Conservation (phyloP, 164 flowering plant genomes). For the Cinnamomum chago region DNA sequence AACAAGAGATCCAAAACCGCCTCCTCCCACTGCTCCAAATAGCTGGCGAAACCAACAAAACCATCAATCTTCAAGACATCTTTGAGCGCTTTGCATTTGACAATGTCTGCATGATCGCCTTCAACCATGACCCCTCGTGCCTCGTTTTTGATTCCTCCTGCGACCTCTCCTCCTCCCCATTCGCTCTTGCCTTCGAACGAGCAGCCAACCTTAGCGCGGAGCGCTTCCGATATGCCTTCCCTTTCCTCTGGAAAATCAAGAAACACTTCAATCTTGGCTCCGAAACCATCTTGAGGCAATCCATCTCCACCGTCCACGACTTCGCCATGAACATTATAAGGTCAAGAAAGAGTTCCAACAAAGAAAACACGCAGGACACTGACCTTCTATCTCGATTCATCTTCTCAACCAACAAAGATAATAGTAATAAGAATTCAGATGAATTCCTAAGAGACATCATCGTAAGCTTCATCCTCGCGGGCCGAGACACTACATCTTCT, state of each 20-base stretch:
- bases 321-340: conserved; percentile 50
- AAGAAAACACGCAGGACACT: background rate
- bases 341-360: conserved; percentile 16
- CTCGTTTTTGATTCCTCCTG: conserved; percentile 6
- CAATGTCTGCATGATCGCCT: conserved; percentile 54
- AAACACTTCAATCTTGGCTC: conserved; percentile 46
- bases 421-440: conserved; percentile 19
- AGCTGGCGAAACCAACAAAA: conserved; percentile 20
- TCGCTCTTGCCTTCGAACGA: conserved; percentile 45
- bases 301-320: conserved; percentile 41
- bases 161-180: no score
- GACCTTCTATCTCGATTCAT: conserved; percentile 48
- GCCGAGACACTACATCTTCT: conserved; percentile 47
- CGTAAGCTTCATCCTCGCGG: conserved; percentile 52
- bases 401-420: no score
- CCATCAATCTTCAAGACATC: conserved; percentile 50
- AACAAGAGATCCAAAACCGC: conserved; percentile 24
- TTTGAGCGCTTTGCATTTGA: conserved; percentile 67
- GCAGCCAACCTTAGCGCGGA: conserved; percentile 44
- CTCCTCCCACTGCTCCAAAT: conserved; percentile 30
- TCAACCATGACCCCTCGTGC: conserved; percentile 43
- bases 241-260: conserved; percentile 27
- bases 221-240: conserved; percentile 38
- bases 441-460: conserved; percentile 40
- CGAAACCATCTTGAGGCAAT: conserved; percentile 30